phyloP scores from a whole-genome alignment of 2,329 filamentous ascomycete genomes.

The Aspergillus japonicus region DNA sequence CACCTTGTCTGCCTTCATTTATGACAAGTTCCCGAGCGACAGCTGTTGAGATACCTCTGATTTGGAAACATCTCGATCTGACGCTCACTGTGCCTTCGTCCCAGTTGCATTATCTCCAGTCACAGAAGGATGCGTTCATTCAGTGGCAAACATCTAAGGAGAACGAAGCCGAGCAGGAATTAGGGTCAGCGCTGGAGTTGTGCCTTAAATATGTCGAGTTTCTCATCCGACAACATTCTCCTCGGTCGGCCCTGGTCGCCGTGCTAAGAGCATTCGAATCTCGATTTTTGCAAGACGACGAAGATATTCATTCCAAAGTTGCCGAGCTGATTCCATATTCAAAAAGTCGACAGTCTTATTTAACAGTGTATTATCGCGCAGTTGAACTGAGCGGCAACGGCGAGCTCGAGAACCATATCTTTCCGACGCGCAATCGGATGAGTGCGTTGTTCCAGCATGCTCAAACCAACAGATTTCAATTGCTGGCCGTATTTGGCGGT shows the following conservation, averaged over 20 bases:
- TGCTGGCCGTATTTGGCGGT: conserved; percentile 22
- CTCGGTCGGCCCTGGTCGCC: background rate
- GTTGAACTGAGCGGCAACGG: conserved; percentile 5
- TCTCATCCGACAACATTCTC: conserved; percentile 1
- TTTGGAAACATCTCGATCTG: background rate
- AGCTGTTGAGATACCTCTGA: background rate
- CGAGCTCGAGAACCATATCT: background rate
- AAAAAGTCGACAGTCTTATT: conserved; percentile 8
- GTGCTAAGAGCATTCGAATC: conserved; percentile 12
- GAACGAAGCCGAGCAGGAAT: background rate
- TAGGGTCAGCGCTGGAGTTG: background rate
- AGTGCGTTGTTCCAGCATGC: conserved; percentile 18
- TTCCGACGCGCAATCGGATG: too few species aligned
- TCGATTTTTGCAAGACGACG: conserved; percentile 11
- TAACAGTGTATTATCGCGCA: conserved; percentile 16
- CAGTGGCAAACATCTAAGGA: conserved; percentile 1
- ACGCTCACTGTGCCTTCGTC: conserved; percentile 6
- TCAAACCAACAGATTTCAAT: conserved; percentile 7
- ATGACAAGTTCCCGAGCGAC: background rate
- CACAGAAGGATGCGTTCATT: conserved; percentile 12
- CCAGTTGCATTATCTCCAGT: conserved; percentile 4
- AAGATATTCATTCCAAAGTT: conserved; percentile 18
- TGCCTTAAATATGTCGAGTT: conserved; percentile 15
- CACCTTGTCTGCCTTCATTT: conserved; percentile 1
- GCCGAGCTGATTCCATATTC: background rate